These are phyloP conservation scores for Heliamphora exappendiculata DNA, from an alignment of 148 eudicot species.

Conservation along the genomic window DNA sequence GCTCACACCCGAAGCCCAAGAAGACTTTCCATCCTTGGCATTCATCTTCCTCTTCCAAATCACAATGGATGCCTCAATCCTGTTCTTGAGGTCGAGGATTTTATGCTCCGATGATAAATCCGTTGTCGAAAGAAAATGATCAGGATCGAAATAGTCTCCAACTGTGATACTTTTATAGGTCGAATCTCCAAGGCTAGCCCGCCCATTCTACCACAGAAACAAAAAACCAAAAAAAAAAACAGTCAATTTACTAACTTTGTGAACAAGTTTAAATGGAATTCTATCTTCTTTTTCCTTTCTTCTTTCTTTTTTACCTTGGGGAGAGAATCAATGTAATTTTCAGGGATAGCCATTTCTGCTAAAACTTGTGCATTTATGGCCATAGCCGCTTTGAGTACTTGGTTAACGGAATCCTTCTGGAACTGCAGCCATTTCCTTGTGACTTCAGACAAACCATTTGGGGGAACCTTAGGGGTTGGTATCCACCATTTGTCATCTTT, in stretches of 20 bases:
- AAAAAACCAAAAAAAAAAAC: neutral
- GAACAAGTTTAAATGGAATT: neutral
- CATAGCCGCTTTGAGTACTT: slow-evolving; percentile 78
- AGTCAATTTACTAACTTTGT: neutral
- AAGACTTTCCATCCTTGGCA: slow-evolving; percentile 45
- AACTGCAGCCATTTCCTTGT: slow-evolving; percentile 52
- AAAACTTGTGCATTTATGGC: slow-evolving; percentile 72
- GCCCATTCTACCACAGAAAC: slow-evolving; percentile 40
- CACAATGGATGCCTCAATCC: slow-evolving; percentile 63
- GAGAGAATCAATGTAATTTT: slow-evolving; percentile 60
- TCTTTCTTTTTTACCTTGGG: slow-evolving; percentile 49
- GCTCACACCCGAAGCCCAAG: slow-evolving; percentile 65
- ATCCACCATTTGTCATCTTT: slow-evolving; percentile 78
- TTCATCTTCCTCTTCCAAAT: slow-evolving; percentile 66
- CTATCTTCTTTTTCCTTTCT: neutral
- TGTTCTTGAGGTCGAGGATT: slow-evolving; percentile 55
- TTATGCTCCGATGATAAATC: slow-evolving; percentile 70
- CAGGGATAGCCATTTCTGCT: slow-evolving; percentile 66
- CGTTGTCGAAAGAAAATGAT: slow-evolving; percentile 40
- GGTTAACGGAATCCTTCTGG: slow-evolving; percentile 70
- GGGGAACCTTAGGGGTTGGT: slow-evolving; percentile 63
- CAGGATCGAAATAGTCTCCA: slow-evolving; percentile 50
- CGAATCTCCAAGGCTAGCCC: slow-evolving; percentile 59
- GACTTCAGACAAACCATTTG: slow-evolving; percentile 51
- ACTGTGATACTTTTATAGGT: slow-evolving; percentile 49